These are phyloP conservation scores for Aspergillus fijiensis DNA, from an alignment of 2,329 filamentous ascomycete species.

Conservation along the genomic window DNA sequence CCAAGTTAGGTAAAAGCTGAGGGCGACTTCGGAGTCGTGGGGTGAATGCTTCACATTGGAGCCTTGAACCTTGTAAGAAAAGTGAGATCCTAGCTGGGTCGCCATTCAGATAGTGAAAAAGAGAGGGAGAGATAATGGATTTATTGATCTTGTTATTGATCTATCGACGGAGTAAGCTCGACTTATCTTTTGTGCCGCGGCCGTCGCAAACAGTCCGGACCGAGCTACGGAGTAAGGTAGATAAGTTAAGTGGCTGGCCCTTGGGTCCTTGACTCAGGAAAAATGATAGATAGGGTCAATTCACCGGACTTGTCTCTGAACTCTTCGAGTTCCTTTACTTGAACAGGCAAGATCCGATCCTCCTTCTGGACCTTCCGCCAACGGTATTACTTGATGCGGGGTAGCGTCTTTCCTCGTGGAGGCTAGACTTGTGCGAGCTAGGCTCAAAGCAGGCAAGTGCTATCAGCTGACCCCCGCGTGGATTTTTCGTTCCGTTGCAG, in stretches of 20 bases:
- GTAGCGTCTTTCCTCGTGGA: constrained; percentile 18
- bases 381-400: constrained; percentile 24
- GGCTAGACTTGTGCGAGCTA: constrained; percentile 8
- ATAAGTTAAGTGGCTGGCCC: too few relatives aligned
- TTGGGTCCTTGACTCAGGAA: too few relatives aligned
- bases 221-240: too few relatives aligned
- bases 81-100: too few relatives aligned
- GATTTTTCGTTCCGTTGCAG: constrained; percentile 11
- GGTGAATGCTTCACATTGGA: too few relatives aligned
- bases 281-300: not conserved
- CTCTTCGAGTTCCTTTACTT: not conserved
- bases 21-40: too few relatives aligned
- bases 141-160: too few relatives aligned
- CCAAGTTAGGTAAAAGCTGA: not conserved
- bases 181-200: not conserved
- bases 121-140: too few relatives aligned
- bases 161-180: not conserved
- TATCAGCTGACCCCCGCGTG: constrained; percentile 25
- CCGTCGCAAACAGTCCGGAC: not conserved
- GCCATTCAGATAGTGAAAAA: too few relatives aligned
- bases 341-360: constrained; percentile 11
- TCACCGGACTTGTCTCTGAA: too few relatives aligned
- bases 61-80: too few relatives aligned
- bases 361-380: constrained; percentile 7
- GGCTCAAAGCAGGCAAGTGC: constrained; percentile 8